Base-by-base conservation (phyloP, 1,284 basidiomycete genomes). In the Chondrostereum purpureum region DNA sequence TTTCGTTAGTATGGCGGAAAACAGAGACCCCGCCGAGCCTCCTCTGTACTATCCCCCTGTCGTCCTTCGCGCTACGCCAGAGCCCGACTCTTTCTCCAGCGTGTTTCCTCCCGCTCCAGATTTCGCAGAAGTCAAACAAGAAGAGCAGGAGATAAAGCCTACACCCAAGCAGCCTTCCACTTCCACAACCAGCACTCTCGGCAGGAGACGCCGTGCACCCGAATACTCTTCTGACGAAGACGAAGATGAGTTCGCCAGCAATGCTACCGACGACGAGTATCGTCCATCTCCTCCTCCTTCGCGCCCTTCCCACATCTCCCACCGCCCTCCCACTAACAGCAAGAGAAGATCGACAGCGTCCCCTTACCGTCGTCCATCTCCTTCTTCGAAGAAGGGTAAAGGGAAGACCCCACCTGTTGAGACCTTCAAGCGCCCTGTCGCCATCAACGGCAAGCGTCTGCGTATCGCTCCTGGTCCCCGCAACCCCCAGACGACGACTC, bases 381-480 rank as follows among this genome's bases (percentile, higher is more conserved):
- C 49, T 12, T 19, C 16, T 37, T 44, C 36, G 43, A 21, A 45
- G 19, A 22, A 44, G 8, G n/a, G 8, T 31, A 8, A n/a, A 31
- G 27, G 27, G 8, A 39, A n/a, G 19, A 22, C 42, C n/a, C 39
- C 43, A 23, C 31, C 39, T 19, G 24, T 53, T 8, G 44, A 33
- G 46, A 33, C 45, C 37, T 45, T 36, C 22, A 50, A 49, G 14
- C 23, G 23, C 19, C 47, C 58, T 2, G 36, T 44, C 16, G n/a
- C 27, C 27, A 31, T 8, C 27, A 31, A 8, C n/a, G 27, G 27
- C 8, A 70, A 66, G 45, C 61, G 64, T 39, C 39, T 45, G 19
- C 64, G 67, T 21, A 39, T 55, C 27, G 48, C 63, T 1, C 63
- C 67, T 3, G 57, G 54, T 8, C 59, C 69, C 3, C 72, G 74